phyloP scores from a whole-genome alignment of 2,329 filamentous ascomycete species.

The Teratosphaeria destructans region DNA sequence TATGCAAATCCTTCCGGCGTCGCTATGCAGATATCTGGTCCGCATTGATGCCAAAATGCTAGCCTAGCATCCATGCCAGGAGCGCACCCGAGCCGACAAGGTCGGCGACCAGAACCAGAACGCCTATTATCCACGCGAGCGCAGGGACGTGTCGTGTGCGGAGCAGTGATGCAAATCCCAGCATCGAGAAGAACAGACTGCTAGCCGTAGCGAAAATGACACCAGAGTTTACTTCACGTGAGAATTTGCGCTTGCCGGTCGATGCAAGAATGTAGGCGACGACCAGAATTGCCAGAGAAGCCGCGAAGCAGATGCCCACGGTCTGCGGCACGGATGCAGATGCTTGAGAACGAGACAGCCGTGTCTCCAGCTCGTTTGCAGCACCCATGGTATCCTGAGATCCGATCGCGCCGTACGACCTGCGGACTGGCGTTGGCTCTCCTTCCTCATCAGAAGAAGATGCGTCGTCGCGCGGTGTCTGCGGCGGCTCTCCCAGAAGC shows the following conservation, averaged over 20 bases:
- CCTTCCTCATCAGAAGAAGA: constrained; percentile 23
- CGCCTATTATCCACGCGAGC: constrained; percentile 36
- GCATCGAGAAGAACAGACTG: constrained; percentile 54
- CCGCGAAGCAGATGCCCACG: constrained; percentile 44
- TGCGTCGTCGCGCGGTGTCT: constrained; percentile 11
- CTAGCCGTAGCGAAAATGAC: constrained; percentile 59
- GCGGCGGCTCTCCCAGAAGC: not conserved
- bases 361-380: not conserved
- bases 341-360: not conserved
- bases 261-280: constrained; percentile 56
- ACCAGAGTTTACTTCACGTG: constrained; percentile 62
- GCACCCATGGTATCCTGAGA: not conserved
- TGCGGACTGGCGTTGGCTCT: not conserved
- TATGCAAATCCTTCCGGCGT: not conserved
- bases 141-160: constrained; percentile 37
- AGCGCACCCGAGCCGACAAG: constrained; percentile 44
- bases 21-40: not conserved
- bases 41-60: not conserved
- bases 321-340: constrained; percentile 12
- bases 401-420: constrained; percentile 3
- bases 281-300: constrained; percentile 52
- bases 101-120: constrained; percentile 34
- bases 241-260: constrained; percentile 57
- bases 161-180: constrained; percentile 49
- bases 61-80: constrained; percentile 39